Evolutionary conservation across 495 filamentous ascomycete species (phyloP), one percentile per base, ranked within the genome.

Genomic region (Penicillium canariense): DNA sequence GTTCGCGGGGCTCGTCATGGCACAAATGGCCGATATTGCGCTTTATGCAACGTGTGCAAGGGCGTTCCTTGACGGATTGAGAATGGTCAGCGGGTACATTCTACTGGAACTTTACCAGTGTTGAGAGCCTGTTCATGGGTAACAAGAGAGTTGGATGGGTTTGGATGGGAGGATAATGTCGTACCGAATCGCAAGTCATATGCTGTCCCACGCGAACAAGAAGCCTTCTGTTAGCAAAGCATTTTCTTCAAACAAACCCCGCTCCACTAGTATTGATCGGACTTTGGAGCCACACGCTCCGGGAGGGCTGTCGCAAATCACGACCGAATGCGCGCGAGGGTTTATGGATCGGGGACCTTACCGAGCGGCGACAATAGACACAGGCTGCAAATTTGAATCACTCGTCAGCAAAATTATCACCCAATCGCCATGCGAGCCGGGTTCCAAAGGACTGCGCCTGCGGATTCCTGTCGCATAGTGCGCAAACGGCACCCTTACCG

Each of bases 101-200:
- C 39, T 54, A 58, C 23, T 35, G 39, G 54, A 18, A 23, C 55
- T 51, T 28, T 42, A 45, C 26, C 32, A 17, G 30, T 14, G 52
- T 34, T 50, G 52, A 46, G 50, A 56, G 50, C 52, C 61, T 40
- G 62, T 64, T 63, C 61, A 64, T 62, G 59, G 60, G 52, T 52
- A 46, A 60, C 48, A 17, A 17, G 38, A 18, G 25, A 26, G 27
- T 31, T 28, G 54, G 44, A 62, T 20, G 52, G 54, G 55, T n/a
- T 61, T 28, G 50, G 45, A 72, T 62, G 65, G 69, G 58, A 70
- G 61, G 70, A 70, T 71, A 68, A 73, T 65, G 73, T 85, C 90
- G 83, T 93, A 96, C 92, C 79, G 92, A 88, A 84, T 98, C 95
- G 83, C 94, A 98, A 71, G 95, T 97, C 94, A 98, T 98, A 87